A percentile compares a stretch with the other conserved stretches of the same genome.
Evolutionary conservation across 2,329 filamentous ascomycete species (phyloP).

Genomic region (Penicillium sp.): DNA sequence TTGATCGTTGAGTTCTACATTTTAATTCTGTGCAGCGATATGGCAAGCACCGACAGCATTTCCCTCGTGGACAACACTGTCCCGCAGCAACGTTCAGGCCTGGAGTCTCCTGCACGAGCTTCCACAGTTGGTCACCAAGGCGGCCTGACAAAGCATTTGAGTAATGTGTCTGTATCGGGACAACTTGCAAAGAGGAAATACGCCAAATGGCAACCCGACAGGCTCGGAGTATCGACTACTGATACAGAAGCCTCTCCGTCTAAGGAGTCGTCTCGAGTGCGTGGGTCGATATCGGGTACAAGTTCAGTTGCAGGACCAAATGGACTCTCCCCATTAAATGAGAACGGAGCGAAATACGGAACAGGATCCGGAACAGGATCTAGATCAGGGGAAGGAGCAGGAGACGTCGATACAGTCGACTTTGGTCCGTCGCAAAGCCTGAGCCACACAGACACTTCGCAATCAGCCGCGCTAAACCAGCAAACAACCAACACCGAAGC

Average conservation of each 20-base stretch:
- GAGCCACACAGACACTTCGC: constrained; percentile 8
- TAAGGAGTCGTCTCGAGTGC: constrained; percentile 21
- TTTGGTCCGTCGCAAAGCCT: constrained; percentile 10
- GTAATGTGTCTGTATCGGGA: constrained; percentile 37
- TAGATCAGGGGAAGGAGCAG: constrained; percentile 4
- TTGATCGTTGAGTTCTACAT: background rate
- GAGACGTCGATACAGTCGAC: constrained; percentile 17
- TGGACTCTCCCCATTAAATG: constrained; percentile 1
- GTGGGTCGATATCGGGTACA: constrained; percentile 17
- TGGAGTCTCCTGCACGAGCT: constrained; percentile 20
- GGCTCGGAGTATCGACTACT: constrained; percentile 49
- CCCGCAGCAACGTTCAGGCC: constrained; percentile 26
- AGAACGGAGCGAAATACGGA: constrained; percentile 1
- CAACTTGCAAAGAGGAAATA: constrained; percentile 46
- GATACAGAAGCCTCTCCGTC: constrained; percentile 16
- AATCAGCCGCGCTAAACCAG: background rate
- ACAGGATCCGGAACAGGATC: constrained; percentile 1
- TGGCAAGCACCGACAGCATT: constrained; percentile 30
- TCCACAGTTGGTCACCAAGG: constrained; percentile 21
- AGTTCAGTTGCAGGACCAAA: constrained; percentile 12
- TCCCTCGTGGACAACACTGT: constrained; percentile 43
- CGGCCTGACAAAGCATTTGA: constrained; percentile 31
- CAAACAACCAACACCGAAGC: constrained; percentile 14
- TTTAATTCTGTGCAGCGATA: constrained; percentile 12
- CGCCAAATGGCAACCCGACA: constrained; percentile 54